Evolutionary conservation across 2,329 filamentous ascomycete genomes (phyloP), one percentile per base, ranked within the genome.

Genomic region (Alternaria metachromatica): DNA sequence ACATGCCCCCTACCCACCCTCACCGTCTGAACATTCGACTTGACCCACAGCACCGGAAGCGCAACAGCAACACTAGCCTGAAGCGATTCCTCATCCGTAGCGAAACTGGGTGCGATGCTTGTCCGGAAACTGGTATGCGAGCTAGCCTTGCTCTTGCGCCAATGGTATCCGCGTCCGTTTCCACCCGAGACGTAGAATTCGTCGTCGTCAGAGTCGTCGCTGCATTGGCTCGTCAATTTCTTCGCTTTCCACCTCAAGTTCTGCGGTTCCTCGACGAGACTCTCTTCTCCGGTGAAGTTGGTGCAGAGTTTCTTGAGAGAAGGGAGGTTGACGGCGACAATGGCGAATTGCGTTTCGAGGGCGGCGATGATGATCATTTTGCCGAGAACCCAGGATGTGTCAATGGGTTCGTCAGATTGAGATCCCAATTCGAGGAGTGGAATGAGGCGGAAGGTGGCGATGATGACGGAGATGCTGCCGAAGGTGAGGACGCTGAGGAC

Each of bases 271-370:
- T 53, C 49, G 1, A 53, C 49, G 7, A 53, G 18, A 13, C 49
- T 53, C 13, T 53, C 49, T 15, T 37, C 30, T 3, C 37, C 49
- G 21, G 49, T 23, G 49, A 69, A 26, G 25, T 48, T 58, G 23
- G 66, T 72, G 64, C 72, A 80, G 25, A 80, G 72, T 5, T 74
- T 74, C 54, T 78, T 75, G n/a, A 78, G 55, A 3, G 69, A 66
- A 0, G 76, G 77, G 43, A 78, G 67, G 64, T 79, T 80, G 56
- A 76, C 72, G 6, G 78, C 73, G 28, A 79, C 58, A 37, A 80
- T 72, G 20, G 75, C 78, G 15, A 76, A 63, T 53, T 78, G 68
- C 43, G 80, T 71, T 53, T 80, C 76, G 25, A 77, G 55, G 15
- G 70, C 70, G 3, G 77, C 73, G 18, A 79, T 68, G 21, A 79